Base-by-base conservation (phyloP, 2,329 filamentous ascomycete genomes). In the Sclerotinia trifoliorum region DNA sequence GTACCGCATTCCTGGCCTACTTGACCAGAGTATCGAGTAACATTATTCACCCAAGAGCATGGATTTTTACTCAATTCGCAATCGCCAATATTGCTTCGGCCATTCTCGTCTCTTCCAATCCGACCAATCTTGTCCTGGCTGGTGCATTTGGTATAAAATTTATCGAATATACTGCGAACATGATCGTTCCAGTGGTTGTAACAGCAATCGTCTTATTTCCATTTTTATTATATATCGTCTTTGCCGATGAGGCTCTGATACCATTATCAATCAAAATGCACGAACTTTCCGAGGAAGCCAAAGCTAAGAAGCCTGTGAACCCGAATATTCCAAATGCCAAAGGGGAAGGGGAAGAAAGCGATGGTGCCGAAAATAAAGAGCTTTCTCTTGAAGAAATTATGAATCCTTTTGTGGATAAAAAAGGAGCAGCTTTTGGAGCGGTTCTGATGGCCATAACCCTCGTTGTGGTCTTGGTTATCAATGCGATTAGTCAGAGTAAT, bases 21-120 rank as follows among this genome's bases (percentile, higher is more conserved):
- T 91, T 93, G 88, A 92, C 89, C 0, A 82, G 89, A 8, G 89
- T 91, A 0, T 91, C 89, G 0, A 88, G 85, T 78, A 92, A 92
- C 71, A 92, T 93, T 68, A 79, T 84, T 15, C 86, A 90, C 68
- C 89, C 90, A 0, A 81, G 87, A 73, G 90, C 90, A 0, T 92
- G 90, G 90, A 91, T 92, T 29, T 84, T 87, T 72, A 86, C 85
- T 2, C 90, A 93, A 69, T 92, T 92, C 68, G 85, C 90, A 21
- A 78, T 91, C 1, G 89, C 89, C 64, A 92, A 92, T 70, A 90
- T 92, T 60, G 87, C 87, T 2, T 92, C 90, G 0, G 89, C 90
- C 0, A 90, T 92, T 32, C 81, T 93, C 11, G 90, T 93, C 13
- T 92, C 90, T 0, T 92, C 90, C 0, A 93, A 93, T 69, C 90